Evolutionary conservation across 2,329 filamentous ascomycete genomes (phyloP), one percentile per base, ranked within the genome.

Genomic region (Cytospora schulzeri): DNA sequence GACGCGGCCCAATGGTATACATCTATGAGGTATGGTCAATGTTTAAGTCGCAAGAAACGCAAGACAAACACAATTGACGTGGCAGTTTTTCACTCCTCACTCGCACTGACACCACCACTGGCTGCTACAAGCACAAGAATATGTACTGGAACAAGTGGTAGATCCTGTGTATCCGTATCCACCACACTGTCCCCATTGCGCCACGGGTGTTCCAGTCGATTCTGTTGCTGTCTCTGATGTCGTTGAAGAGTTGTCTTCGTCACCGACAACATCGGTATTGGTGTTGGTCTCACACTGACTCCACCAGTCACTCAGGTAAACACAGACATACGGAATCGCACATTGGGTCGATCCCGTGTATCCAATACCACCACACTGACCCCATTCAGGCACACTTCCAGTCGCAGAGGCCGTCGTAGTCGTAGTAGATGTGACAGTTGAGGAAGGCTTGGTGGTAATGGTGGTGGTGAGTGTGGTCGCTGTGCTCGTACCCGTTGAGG

Each of bases 291-390:
- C 59, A 67, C 76, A 78, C 53, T 73, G 69, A 3, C 75, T 71
- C 75, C 75, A 77, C 70, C 73, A 76, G 6, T 68, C 65, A 41
- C 73, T 68, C 8, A 64, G 41, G 11, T 48, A 52, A 7, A 73
- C 69, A 63, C 76, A 77, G 17, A 50, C 69, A 68, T 73, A 76
- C 6, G 74, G 73, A 35, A 73, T 56, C 35, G 66, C 62, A 60
- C 76, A 78, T 24, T 69, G 60, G 15, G 75, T 77, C 57, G 74
- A 60, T 1, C 76, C 76, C 6, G 68, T 70, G 60, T 76, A 77
- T 1, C 71, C 73, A 6, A 60, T 64, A 4, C 76, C 76, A 41
- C 76, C 76, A 55, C 76, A 79, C 68, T 77, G 75, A 22, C 70
- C 71, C 73, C 74, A 78, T 57, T 77, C 73, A 19, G 69, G 64